Evolutionary conservation across 345 rosid genomes (phyloP).

Genomic region (Aquilaria sinensis): DNA sequence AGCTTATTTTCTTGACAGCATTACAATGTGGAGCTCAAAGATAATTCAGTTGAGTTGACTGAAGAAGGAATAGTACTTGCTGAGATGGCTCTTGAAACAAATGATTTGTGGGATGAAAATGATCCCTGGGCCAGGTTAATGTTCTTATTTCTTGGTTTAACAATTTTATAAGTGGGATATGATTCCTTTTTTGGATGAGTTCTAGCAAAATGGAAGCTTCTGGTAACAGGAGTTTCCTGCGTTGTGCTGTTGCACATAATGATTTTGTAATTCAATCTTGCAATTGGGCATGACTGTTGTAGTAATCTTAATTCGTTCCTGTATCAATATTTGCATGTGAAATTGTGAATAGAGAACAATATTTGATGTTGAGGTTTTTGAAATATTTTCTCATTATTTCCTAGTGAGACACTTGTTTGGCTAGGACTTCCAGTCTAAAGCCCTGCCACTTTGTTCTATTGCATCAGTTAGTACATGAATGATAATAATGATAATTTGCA

Average conservation of each 20-base stretch:
- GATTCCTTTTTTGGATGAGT: neutral
- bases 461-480: too few relatives aligned
- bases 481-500: too few relatives aligned
- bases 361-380: too few relatives aligned
- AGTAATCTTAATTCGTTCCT: too few relatives aligned
- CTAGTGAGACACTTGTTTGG: too few relatives aligned
- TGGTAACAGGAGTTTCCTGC: neutral
- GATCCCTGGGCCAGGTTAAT: conserved; percentile 96
- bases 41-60: conserved; percentile 93
- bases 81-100: conserved; percentile 94
- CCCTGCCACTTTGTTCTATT: too few relatives aligned
- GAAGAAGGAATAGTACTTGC: conserved; percentile 91
- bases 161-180: neutral
- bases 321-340: too few relatives aligned
- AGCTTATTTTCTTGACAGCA: conserved; percentile 46
- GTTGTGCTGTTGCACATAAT: neutral
- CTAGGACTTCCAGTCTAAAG: too few relatives aligned
- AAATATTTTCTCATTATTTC: too few relatives aligned
- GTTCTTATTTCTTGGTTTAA: conserved; percentile 3
- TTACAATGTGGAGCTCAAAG: conserved; percentile 81
- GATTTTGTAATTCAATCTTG: too few relatives aligned
- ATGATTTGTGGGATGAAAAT: conserved; percentile 94
- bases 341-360: too few relatives aligned
- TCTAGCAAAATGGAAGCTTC: neutral
- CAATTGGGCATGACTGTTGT: too few relatives aligned